phyloP scores from a whole-genome alignment of 257 asterid species.

The Eucommia ulmoides region DNA sequence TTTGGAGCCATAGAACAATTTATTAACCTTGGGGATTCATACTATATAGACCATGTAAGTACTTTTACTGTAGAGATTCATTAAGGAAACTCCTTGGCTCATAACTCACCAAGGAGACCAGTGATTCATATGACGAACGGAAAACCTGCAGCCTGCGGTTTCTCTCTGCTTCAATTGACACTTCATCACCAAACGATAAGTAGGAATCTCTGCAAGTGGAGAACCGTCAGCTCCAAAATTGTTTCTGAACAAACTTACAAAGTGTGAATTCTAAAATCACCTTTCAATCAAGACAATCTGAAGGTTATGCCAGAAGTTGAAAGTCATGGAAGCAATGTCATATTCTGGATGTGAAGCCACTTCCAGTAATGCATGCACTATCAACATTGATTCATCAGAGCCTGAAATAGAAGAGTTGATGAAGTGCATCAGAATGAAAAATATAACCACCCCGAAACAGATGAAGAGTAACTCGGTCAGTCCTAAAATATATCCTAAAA shows the following conservation, averaged over 20 bases:
- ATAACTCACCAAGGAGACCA: slow-evolving; percentile 78
- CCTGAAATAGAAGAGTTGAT: slow-evolving; percentile 57
- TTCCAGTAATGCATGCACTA: slow-evolving; percentile 87
- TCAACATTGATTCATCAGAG: slow-evolving; percentile 93
- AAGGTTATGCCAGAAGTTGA: slow-evolving; percentile 97
- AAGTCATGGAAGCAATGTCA: slow-evolving; percentile 97
- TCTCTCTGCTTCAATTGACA: slow-evolving; percentile 59
- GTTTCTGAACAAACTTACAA: slow-evolving; percentile 10
- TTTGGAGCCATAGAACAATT: too few relatives aligned
- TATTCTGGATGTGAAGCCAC: slow-evolving; percentile 96
- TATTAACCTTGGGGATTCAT: too few relatives aligned
- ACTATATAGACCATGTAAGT: too few relatives aligned
- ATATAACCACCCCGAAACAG: too few relatives aligned
- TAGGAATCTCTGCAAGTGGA: slow-evolving; percentile 54
- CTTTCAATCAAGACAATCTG: slow-evolving; percentile 69
- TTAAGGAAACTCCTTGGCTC: not conserved
- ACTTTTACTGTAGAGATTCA: too few relatives aligned
- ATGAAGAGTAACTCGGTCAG: too few relatives aligned
- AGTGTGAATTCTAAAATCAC: slow-evolving; percentile 22
- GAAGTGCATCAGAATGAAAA: too few relatives aligned
- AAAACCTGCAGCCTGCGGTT: slow-evolving; percentile 60
- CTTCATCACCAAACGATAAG: slow-evolving; percentile 41
- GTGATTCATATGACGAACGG: slow-evolving; percentile 69
- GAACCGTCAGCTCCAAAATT: slow-evolving; percentile 17
- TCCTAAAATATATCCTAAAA: too few relatives aligned